Base-by-base conservation (phyloP, 1,284 basidiomycete genomes). In the Wolfiporia cocos region DNA sequence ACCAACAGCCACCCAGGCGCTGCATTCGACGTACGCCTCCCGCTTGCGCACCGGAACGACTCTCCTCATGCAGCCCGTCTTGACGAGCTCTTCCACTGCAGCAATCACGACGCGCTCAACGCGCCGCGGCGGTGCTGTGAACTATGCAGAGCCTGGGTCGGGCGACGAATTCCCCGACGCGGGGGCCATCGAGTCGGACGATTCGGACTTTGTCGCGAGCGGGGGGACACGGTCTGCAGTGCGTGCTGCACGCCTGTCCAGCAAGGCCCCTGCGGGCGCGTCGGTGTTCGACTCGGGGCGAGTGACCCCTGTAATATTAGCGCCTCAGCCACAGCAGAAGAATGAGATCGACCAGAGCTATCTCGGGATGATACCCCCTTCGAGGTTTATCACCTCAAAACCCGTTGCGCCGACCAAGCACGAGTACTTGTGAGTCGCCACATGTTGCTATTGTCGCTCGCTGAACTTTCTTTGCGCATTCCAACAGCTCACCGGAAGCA, bases 41-140 rank as follows among this genome's bases (percentile, higher is more conserved):
- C 80, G 94, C n/a, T 69, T 98, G 42, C 81, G 89, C n/a, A 94
- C 93, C 0, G 95, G 95, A 20, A 78, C 86, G 5, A 89, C 91
- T 1, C 80, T 90, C 2, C 77, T 99, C 48, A 77, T 98, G 64
- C 95, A 99, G 58, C 93, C 94, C n/a, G 80, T 92, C 51, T 49
- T 85, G 49, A 45, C 68, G 57, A 51, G 46, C 14, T 58, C 71
- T 1, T 63, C 70, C 11, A 55, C 52, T 0, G 44, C 64, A 2
- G 55, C 63, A 1, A 57, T 69, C 3, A 66, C 73, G 2, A 54
- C 69, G 15, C 59, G 68, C 9, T 64, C 67, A 10, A 63, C 68
- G 4, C 74, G 85, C 38, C 71, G 85, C 3, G 78, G 78, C 1
- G 81, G 76, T 9, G 73, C 79, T 21, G 74, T 95, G 50, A 94